A percentile compares a stretch with the other conserved stretches of the same genome.
Evolutionary conservation across 179 eudicot species (phyloP).

Genomic region (Silene coronaria): DNA sequence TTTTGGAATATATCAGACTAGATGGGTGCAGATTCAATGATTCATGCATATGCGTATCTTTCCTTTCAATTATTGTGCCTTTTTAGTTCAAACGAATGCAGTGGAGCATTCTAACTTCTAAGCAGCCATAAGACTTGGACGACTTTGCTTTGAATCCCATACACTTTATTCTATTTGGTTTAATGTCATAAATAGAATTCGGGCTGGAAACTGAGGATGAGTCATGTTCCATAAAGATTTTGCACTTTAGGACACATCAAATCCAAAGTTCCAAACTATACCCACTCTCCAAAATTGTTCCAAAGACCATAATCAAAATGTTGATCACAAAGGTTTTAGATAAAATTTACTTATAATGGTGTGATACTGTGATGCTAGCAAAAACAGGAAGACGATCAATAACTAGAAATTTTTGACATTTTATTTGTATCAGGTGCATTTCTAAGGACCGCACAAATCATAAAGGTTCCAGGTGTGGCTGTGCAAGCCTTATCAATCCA

Average conservation of each 20-base stretch:
- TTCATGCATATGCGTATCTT: neutral
- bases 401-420: neutral
- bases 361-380: neutral
- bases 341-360: neutral
- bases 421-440: too few relatives aligned
- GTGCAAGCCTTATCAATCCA: neutral
- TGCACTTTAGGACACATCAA: neutral
- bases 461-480: neutral
- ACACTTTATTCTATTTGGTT: neutral
- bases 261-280: neutral
- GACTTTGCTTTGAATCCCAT: slow-evolving; percentile 13
- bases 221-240: neutral
- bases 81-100: slow-evolving; percentile 9
- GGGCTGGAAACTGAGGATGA: neutral
- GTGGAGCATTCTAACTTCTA: neutral
- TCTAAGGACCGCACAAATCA: too few relatives aligned
- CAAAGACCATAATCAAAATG: neutral
- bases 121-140: neutral
- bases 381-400: neutral
- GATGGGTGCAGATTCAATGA: slow-evolving; percentile 6
- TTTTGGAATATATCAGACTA: neutral
- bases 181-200: neutral
- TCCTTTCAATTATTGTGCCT: neutral
- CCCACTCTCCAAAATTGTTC: neutral
- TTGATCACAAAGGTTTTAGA: neutral